phyloP scores from a whole-genome alignment of 768 basidiomycete genomes.

The Boletus sp. region DNA sequence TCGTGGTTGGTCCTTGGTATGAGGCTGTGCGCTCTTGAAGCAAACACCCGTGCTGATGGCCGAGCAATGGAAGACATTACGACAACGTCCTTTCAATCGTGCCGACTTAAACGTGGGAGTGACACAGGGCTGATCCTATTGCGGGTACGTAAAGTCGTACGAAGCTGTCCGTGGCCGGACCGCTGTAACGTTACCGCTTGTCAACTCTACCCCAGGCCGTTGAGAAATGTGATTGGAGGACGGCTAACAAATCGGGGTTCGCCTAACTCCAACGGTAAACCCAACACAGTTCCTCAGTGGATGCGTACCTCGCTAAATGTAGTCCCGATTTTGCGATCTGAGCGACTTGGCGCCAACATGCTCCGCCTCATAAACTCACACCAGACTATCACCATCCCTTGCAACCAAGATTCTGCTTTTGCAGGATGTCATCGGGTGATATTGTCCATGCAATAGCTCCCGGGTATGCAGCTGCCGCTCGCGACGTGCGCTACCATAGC shows the following conservation, averaged over 20 bases:
- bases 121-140: background rate
- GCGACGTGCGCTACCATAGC: slow-evolving; percentile 11
- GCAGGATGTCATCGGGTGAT: background rate
- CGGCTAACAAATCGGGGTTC: too few species aligned
- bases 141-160: background rate
- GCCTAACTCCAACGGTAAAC: too few species aligned
- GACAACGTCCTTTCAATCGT: too few species aligned
- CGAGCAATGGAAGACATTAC: background rate
- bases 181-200: too few species aligned
- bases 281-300: too few species aligned
- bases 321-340: too few species aligned
- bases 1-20: too few species aligned
- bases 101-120: slow-evolving; percentile 2
- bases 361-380: background rate
- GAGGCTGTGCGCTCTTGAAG: background rate
- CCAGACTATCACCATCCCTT: background rate
- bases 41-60: background rate
- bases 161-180: background rate
- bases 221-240: too few species aligned
- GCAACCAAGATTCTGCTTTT: background rate
- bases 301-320: too few species aligned
- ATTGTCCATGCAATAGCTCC: background rate
- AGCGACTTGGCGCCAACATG: background rate
- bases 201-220: too few species aligned
- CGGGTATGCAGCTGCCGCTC: background rate